phyloP scores from a whole-genome alignment of 2,329 filamentous ascomycete species.

The Cadophora sp. region DNA sequence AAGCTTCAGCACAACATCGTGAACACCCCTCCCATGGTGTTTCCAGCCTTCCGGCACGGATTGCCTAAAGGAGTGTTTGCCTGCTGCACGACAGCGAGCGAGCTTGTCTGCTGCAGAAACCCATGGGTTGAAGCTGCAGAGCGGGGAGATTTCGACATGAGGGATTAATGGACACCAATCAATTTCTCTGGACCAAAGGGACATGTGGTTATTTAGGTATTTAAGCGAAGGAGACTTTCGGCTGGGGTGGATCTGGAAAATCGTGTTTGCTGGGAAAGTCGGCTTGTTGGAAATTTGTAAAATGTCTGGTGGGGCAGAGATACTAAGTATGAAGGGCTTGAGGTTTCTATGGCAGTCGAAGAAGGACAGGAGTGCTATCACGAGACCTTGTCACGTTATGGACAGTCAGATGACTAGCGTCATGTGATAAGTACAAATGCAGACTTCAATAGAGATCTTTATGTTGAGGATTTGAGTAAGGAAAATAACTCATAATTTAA shows the following conservation, averaged over 20 bases:
- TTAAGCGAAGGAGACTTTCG: conserved; percentile 10
- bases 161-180: conserved; percentile 42
- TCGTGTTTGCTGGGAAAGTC: background rate
- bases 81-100: conserved; percentile 16
- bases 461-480: too few relatives aligned
- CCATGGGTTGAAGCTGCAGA: conserved; percentile 24
- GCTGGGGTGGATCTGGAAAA: background rate
- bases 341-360: background rate
- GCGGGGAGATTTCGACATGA: conserved; percentile 30
- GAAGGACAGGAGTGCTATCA: background rate
- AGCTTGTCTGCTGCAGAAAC: conserved; percentile 14
- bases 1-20: conserved; percentile 17
- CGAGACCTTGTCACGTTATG: background rate
- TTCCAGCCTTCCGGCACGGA: conserved; percentile 27
- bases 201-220: conserved; percentile 20
- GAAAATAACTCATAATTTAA: too few relatives aligned
- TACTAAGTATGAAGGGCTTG: background rate
- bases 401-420: background rate
- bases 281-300: background rate
- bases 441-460: background rate
- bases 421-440: background rate
- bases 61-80: conserved; percentile 25
- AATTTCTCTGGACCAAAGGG: conserved; percentile 29
- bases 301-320: background rate
- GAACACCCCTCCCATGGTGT: conserved; percentile 15